Percentiles rank a stretch among this genome's conserved stretches.
Evolutionary conservation across 768 basidiomycete species (phyloP).

Genomic region (Amanita rimosa): DNA sequence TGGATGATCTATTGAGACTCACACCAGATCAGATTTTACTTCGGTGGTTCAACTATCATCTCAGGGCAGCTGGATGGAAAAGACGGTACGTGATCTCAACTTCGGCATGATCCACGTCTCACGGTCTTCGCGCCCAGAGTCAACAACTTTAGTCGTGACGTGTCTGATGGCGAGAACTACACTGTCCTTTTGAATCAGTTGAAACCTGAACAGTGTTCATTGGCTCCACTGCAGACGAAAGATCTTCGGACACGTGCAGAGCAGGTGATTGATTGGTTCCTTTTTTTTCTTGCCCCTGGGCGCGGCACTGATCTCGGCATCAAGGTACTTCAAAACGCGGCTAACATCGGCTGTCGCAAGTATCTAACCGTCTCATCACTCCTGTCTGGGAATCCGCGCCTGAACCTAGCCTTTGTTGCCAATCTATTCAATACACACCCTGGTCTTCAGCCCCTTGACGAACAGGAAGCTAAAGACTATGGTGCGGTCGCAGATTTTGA

Average conservation of each 20-base stretch:
- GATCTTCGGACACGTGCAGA: conserved; percentile 84
- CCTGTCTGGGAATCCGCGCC: conserved; percentile 87
- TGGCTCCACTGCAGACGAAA: conserved; percentile 77
- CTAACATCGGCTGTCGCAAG: conserved; percentile 86
- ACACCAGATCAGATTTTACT: conserved; percentile 96
- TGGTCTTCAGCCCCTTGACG: conserved; percentile 88
- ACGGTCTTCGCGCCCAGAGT: conserved; percentile 44
- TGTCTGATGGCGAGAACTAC: conserved; percentile 97
- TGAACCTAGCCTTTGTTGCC: conserved; percentile 97
- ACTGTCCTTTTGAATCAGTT: conserved; percentile 93
- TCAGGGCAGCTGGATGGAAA: conserved; percentile 91
- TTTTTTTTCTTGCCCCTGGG: background rate
- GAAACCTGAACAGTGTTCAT: conserved; percentile 87
- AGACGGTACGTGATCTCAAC: conserved; percentile 40
- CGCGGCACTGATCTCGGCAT: background rate
- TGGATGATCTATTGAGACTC: conserved; percentile 87
- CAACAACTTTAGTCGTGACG: conserved; percentile 95
- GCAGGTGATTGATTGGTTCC: conserved; percentile 28
- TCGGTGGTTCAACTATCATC: conserved; percentile 99
- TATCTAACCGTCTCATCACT: conserved; percentile 91
- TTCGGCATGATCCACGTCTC: background rate
- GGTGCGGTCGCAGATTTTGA: conserved; percentile 94
- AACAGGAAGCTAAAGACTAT: conserved; percentile 86
- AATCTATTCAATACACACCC: conserved; percentile 98
- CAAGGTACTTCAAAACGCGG: conserved; percentile 87